Evolutionary conservation across 805 yeast genomes (phyloP).

Genomic region (Yamadazyma laniorum): DNA sequence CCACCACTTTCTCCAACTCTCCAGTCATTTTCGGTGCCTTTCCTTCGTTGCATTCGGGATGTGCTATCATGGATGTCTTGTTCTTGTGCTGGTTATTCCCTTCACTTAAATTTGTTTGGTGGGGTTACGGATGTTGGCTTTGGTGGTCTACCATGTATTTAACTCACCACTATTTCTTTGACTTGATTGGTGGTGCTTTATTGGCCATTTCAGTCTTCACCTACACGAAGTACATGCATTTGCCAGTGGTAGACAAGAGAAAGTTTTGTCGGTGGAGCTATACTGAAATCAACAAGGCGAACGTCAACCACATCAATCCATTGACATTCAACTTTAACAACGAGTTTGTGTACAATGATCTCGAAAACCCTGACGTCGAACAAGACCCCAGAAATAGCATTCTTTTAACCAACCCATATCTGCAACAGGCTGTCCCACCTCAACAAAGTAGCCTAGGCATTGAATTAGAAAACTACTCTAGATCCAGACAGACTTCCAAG

Average conservation of each 20-base stretch:
- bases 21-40: conserved; percentile 94
- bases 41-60: conserved; percentile 86
- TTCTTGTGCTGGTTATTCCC: conserved; percentile 87
- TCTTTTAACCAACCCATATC: conserved; percentile 11
- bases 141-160: conserved; percentile 99
- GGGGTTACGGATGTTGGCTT: conserved; percentile 82
- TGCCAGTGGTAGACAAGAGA: conserved; percentile 58
- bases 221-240: conserved; percentile 60
- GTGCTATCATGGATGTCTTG: conserved; percentile 89
- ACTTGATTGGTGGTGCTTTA: conserved; percentile 91
- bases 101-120: conserved; percentile 57
- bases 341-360: conserved; percentile 14
- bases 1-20: conserved; percentile 77
- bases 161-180: conserved; percentile 94
- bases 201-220: conserved; percentile 69
- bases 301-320: conserved; percentile 31
- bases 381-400: too few relatives aligned
- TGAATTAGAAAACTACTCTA: conserved; percentile 24
- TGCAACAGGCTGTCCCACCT: conserved; percentile 7
- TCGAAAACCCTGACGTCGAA: conserved; percentile 1
- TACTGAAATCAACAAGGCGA: conserved; percentile 28
- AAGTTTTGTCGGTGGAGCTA: conserved; percentile 74
- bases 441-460: conserved; percentile 9
- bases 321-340: conserved; percentile 17
- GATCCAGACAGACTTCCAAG: conserved; percentile 31